Base-by-base conservation (phyloP, 805 yeast genomes). In the Crinitomyces ghanaensis region DNA sequence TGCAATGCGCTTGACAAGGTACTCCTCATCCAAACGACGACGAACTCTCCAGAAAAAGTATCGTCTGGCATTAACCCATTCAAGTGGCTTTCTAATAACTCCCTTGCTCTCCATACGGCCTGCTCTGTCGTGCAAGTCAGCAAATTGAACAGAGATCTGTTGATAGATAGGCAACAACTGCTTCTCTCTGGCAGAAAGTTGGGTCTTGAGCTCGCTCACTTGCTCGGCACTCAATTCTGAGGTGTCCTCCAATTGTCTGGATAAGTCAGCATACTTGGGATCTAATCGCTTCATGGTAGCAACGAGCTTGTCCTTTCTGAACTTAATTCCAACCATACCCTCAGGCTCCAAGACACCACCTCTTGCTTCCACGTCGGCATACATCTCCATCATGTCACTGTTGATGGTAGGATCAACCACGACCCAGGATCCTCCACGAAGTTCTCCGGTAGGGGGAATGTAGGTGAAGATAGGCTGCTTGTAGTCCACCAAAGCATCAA, bases 391-490 rank as follows among this genome's bases (percentile, higher is more conserved):
- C 82, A 83, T 83, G 42, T 86, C 96, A 30, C 80, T 61, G 60
- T 93, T 91, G 65, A 91, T 91, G 32, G 96, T 83, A 44, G 98
- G 96, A 62, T 91, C 99, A 56, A 91, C 95, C 47, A 91, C 99
- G 36, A 93, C 99, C 99, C 99, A 91, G 17, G 98, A 88, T 58
- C 99, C 99, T 68, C 99, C 99, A 72, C 99, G 81, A 48, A 91
- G 71, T 63, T 91, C 99, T 59, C 97, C 98, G 46, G 80, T 74
- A 38, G 99, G 99, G 33, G 99, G 98, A 58, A 91, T 88, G 62
- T 91, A 91, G 17, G 91, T 84, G 64, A 91, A 78, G 45, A 91
- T 80, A 39, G 99, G 99, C 62, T 91, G 98, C 58, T 83, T 83
- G 72, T 77, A 91, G 50, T 77, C 95, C 45, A 84, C 93, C 41